phyloP scores from a whole-genome alignment of 352 stramenopile genomes.

The Globisporangium apiculatum region DNA sequence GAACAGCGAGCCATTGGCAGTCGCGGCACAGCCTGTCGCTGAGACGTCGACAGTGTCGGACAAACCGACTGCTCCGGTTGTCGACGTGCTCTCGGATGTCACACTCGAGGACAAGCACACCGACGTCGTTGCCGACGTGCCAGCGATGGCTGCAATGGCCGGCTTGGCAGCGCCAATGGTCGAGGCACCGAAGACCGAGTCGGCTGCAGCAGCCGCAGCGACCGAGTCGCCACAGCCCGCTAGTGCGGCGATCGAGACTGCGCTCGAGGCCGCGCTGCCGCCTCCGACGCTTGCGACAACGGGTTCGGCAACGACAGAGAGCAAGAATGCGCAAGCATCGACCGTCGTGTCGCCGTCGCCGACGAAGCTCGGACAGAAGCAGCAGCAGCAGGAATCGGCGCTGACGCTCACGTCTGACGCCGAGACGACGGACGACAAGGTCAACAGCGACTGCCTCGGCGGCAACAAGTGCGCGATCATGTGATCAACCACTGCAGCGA shows the following conservation, averaged over 20 bases:
- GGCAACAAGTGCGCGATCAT: conserved; percentile 49
- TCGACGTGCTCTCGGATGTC: conserved; percentile 4
- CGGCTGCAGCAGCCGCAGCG: background rate
- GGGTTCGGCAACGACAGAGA: background rate
- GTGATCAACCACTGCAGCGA: conserved; percentile 15
- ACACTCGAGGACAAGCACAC: conserved; percentile 10
- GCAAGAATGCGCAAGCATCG: background rate
- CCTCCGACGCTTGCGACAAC: background rate
- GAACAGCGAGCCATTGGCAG: background rate
- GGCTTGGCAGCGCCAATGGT: background rate
- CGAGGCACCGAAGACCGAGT: background rate
- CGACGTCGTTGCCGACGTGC: too few species aligned
- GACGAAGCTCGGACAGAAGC: conserved; percentile 9
- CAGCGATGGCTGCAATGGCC: background rate
- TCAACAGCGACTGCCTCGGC: conserved; percentile 31
- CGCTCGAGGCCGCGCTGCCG: background rate
- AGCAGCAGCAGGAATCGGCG: conserved; percentile 7
- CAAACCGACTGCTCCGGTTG: background rate
- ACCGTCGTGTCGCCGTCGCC: conserved; percentile 3
- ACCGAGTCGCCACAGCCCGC: background rate
- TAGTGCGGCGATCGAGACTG: background rate
- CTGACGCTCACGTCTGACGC: conserved; percentile 10
- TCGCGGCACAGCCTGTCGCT: background rate
- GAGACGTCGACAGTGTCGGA: background rate
- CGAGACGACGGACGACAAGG: conserved; percentile 15